These are phyloP conservation scores for Aeschynomene evenia DNA, from an alignment of 306 rosid species.

Conservation along the genomic window DNA sequence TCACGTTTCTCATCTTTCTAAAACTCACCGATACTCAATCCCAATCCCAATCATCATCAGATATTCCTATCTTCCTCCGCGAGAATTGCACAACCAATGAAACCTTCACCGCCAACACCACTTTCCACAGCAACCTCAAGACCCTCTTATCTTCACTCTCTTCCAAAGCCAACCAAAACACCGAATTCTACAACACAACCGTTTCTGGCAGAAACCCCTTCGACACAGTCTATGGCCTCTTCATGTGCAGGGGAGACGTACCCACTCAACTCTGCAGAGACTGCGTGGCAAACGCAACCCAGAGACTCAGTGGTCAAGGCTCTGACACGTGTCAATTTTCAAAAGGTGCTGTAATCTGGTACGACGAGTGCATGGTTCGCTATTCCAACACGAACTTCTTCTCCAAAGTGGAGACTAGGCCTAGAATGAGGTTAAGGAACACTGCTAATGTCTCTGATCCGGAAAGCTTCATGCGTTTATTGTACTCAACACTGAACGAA, in stretches of 20 bases:
- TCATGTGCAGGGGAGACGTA: slow-evolving; percentile 32
- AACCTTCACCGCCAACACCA: slow-evolving; percentile 31
- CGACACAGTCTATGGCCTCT: slow-evolving; percentile 25
- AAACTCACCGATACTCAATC: background rate
- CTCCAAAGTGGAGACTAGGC: slow-evolving; percentile 20
- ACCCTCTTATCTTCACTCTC: slow-evolving; percentile 37
- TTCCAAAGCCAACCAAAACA: slow-evolving; percentile 30
- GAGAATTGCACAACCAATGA: slow-evolving; percentile 15
- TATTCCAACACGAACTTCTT: slow-evolving; percentile 14
- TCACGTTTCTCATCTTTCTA: background rate
- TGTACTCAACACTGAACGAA: slow-evolving; percentile 22
- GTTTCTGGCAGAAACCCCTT: slow-evolving; percentile 6
- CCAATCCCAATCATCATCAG: background rate
- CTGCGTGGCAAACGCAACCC: slow-evolving; percentile 22
- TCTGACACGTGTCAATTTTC: background rate
- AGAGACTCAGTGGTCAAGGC: background rate
- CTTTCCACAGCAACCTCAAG: slow-evolving; percentile 31
- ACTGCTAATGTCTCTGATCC: background rate
- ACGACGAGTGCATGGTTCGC: slow-evolving; percentile 31
- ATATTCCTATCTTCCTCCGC: slow-evolving; percentile 15
- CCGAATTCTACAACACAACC: slow-evolving; percentile 30
- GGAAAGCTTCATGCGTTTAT: slow-evolving; percentile 5
- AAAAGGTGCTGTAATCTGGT: slow-evolving; percentile 16
- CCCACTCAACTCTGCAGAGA: slow-evolving; percentile 1
- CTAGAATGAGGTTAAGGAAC: slow-evolving; percentile 24